Evolutionary conservation across 805 yeast genomes (phyloP).

Genomic region (Kazachstania psychrophila): DNA sequence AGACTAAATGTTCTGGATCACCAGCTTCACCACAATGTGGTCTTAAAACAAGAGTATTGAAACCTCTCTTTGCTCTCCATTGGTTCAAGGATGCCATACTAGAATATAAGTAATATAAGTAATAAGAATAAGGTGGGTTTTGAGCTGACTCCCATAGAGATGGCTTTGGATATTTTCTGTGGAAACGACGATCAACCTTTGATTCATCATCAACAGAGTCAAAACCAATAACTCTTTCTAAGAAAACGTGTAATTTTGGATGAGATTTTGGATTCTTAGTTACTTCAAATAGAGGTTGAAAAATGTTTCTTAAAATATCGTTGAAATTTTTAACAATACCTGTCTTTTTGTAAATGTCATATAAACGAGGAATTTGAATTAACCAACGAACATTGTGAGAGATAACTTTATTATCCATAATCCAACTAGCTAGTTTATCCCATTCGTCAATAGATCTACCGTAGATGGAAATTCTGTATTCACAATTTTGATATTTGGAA

Average conservation of each 20-base stretch:
- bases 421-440: constrained; percentile 94
- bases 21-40: constrained; percentile 99
- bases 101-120: constrained; percentile 79
- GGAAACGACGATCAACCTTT: constrained; percentile 75
- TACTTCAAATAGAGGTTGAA: constrained; percentile 85
- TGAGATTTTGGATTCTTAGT: constrained; percentile 73
- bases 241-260: constrained; percentile 83
- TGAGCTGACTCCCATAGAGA: constrained; percentile 63
- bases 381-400: constrained; percentile 96
- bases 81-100: constrained; percentile 79
- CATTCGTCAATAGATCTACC: constrained; percentile 88
- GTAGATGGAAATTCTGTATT: constrained; percentile 87
- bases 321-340: constrained; percentile 63
- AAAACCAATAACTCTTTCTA: constrained; percentile 93
- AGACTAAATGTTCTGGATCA: constrained; percentile 91
- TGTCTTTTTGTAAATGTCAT: constrained; percentile 75
- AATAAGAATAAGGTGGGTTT: constrained; percentile 98
- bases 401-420: constrained; percentile 80
- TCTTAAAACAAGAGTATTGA: constrained; percentile 84
- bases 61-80: constrained; percentile 66
- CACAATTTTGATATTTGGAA: constrained; percentile 95
- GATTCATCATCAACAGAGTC: constrained; percentile 98
- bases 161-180: constrained; percentile 79
- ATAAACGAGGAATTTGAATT: constrained; percentile 88
- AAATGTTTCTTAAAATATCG: constrained; percentile 68